Evolutionary conservation across 768 basidiomycete species (phyloP), one percentile per base, ranked within the genome.

Genomic region (Lepiota venenata): DNA sequence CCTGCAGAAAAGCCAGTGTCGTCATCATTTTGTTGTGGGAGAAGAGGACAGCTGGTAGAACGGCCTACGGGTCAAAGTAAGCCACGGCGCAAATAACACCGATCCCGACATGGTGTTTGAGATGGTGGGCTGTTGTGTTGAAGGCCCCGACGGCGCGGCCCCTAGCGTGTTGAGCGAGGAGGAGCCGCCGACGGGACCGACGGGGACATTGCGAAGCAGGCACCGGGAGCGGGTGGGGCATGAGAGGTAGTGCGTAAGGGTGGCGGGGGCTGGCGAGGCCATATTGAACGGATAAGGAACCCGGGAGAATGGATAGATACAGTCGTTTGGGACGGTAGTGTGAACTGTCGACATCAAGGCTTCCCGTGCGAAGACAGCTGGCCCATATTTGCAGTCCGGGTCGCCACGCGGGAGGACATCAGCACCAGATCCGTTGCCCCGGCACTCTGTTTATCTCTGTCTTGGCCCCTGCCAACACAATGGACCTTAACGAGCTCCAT

Each of bases 61-160:
- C 35, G n/a, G 68, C 83, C 58, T 62, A 85, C 84, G 84, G 85
- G 57, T 85, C 83, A 61, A 86, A 85, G 64, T 88, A 88, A 1
- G 87, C 87, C n/a, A 88, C 85, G 4, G 82, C 75, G 44, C 85
- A 86, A 15, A 89, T 76, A 38, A 88, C 71, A 39, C 87, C 87
- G 21, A 87, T 79, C 7, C 88, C 87, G 3, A 80, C 76, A 63
- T 85, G 83, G 52, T 61, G 66, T 50, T 56, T 66, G 29, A 70
- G 55, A 59, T 73, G 73, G 51, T 64, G 64, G 12, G 43, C 15
- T 47, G 20, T 27, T 15, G 62, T 60, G 35, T 52, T 36, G 16
- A 69, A 47, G 20, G 50, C 54, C 14, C 45, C 52, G 3, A 50
- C 45, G 11, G 60, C 47, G 4, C 49, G 48, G 20, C 18, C 45